Evolutionary conservation across 1,284 basidiomycete genomes (phyloP).

Genomic region (Cutaneotrichosporon dermatis): DNA sequence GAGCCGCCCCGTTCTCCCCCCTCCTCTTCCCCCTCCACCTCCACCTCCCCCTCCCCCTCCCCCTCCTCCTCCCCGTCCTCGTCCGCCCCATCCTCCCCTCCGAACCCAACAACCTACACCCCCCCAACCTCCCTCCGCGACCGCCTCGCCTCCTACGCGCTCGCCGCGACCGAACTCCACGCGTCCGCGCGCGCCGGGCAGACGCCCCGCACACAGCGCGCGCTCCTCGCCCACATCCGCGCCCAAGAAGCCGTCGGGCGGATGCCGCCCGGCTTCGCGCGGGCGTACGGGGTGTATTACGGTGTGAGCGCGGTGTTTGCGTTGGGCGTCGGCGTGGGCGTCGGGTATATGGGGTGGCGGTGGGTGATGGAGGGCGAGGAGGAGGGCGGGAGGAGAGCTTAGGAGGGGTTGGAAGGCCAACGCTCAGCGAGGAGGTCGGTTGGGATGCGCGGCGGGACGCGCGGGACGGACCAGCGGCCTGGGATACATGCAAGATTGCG

Average conservation of each 20-base stretch:
- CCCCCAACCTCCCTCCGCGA: neutral
- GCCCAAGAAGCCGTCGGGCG: neutral
- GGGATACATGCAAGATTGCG: too few species aligned
- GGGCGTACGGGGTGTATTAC: neutral
- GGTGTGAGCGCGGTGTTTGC: neutral
- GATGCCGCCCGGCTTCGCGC: neutral
- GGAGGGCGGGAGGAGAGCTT: too few species aligned
- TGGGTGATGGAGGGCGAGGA: slow-evolving; percentile 17
- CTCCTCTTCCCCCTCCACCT: too few species aligned
- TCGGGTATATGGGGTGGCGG: neutral
- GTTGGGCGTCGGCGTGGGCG: neutral
- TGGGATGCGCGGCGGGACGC: too few species aligned
- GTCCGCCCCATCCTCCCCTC: neutral
- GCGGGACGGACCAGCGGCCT: too few species aligned
- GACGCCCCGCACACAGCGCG: neutral
- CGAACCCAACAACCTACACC: neutral
- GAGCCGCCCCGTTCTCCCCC: too few species aligned
- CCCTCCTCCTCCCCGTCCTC: too few species aligned
- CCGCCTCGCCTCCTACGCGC: neutral
- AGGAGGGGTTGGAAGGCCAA: too few species aligned
- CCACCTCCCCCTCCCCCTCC: too few species aligned
- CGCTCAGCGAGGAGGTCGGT: too few species aligned
- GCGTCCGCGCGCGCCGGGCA: neutral
- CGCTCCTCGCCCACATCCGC: neutral
- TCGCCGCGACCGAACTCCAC: neutral